Percentiles rank a stretch among this genome's conserved stretches.
phyloP scores from a whole-genome alignment of 352 stramenopile genomes.

The Saprolegnia parasitica region DNA sequence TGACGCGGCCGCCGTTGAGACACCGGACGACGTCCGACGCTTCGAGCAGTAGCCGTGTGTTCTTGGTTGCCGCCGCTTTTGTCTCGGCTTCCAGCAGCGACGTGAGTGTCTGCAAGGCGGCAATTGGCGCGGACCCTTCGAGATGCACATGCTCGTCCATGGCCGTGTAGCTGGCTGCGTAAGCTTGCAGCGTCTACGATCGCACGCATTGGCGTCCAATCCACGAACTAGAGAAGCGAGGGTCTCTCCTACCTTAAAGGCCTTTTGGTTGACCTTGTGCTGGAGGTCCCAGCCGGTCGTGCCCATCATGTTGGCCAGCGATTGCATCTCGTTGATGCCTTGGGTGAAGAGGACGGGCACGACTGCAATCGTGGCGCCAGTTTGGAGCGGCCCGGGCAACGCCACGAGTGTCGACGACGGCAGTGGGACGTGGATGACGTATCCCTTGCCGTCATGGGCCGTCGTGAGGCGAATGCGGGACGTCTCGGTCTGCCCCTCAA shows the following conservation, averaged over 20 bases:
- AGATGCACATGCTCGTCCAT: not conserved
- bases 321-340: slow-evolving; percentile 62
- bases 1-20: slow-evolving; percentile 89
- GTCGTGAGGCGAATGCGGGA: slow-evolving; percentile 4
- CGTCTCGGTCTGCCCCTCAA: slow-evolving; percentile 10
- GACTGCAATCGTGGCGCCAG: slow-evolving; percentile 14
- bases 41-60: slow-evolving; percentile 79
- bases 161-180: not conserved
- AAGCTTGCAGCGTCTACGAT: not conserved
- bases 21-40: slow-evolving; percentile 79
- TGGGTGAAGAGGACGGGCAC: slow-evolving; percentile 29
- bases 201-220: no score
- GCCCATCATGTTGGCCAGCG: slow-evolving; percentile 41
- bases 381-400: slow-evolving; percentile 2
- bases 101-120: not conserved
- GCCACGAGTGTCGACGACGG: not conserved
- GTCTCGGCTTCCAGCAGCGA: not conserved
- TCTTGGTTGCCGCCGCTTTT: slow-evolving; percentile 46
- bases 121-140: not conserved
- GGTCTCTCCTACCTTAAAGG: slow-evolving; percentile 28
- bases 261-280: slow-evolving; percentile 28
- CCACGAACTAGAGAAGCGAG: no score
- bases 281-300: slow-evolving; percentile 27
- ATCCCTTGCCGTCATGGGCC: slow-evolving; percentile 32
- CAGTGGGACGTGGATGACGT: slow-evolving; percentile 63